phyloP scores from a whole-genome alignment of 768 basidiomycete genomes.

The Chlorophyllum brunneum region DNA sequence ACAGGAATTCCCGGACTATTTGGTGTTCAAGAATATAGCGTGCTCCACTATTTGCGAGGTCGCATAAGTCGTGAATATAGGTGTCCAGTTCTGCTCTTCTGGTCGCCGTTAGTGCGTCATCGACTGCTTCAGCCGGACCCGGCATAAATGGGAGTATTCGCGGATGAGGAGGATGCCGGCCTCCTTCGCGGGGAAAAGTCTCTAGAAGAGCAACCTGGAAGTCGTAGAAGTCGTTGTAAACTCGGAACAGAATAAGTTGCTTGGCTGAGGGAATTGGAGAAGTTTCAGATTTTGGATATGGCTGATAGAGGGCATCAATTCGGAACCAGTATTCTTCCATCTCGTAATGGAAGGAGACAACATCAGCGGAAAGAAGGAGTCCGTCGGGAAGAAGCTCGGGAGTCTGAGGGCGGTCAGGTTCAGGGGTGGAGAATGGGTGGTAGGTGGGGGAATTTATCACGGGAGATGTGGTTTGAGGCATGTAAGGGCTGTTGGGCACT shows the following conservation, averaged over 20 bases:
- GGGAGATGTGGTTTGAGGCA: constrained; percentile 19
- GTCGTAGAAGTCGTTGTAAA: constrained; percentile 98
- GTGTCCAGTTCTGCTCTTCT: constrained; percentile 83
- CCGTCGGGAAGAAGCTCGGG: constrained; percentile 69
- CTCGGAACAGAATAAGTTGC: constrained; percentile 85
- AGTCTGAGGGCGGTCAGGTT: constrained; percentile 34
- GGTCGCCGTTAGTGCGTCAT: constrained; percentile 77
- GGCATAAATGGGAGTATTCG: constrained; percentile 97
- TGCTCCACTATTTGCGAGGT: constrained; percentile 59
- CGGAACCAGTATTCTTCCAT: constrained; percentile 98
- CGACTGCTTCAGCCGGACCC: constrained; percentile 81
- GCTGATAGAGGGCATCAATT: constrained; percentile 84
- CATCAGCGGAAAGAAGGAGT: constrained; percentile 79
- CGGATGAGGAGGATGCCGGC: constrained; percentile 58
- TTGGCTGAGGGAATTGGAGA: constrained; percentile 59
- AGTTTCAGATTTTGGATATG: constrained; percentile 62
- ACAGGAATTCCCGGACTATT: constrained; percentile 79
- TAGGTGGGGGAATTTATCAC: constrained; percentile 26
- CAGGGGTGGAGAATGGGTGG: constrained; percentile 11
- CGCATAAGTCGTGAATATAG: constrained; percentile 80
- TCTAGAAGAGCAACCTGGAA: constrained; percentile 90
- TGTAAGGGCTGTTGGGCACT: constrained; percentile 40
- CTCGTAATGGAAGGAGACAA: constrained; percentile 97
- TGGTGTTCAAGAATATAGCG: constrained; percentile 79
- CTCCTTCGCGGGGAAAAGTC: constrained; percentile 88